phyloP scores from a whole-genome alignment of 2,329 filamentous ascomycete genomes.

The Dactylellina parvicollis region DNA sequence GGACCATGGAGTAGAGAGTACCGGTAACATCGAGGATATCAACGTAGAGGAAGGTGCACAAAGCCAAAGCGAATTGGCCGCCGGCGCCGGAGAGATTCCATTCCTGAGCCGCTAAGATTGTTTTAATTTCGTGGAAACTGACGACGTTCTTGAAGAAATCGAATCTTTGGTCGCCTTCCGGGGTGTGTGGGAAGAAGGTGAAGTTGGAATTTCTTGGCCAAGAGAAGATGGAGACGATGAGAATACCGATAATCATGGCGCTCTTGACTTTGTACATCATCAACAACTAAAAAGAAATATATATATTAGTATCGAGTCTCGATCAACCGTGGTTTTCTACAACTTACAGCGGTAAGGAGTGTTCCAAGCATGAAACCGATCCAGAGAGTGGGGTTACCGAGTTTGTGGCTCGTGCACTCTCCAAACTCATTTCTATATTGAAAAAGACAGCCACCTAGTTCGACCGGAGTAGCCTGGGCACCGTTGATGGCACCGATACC shows the following conservation, averaged over 20 bases:
- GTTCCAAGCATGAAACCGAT: slow-evolving; percentile 88
- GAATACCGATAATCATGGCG: slow-evolving; percentile 82
- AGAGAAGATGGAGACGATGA: slow-evolving; percentile 86
- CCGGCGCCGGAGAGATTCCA: slow-evolving; percentile 77
- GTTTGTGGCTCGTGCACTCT: slow-evolving; percentile 72
- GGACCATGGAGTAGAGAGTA: slow-evolving; percentile 88
- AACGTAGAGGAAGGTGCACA: slow-evolving; percentile 89
- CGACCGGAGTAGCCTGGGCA: slow-evolving; percentile 73
- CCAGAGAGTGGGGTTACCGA: slow-evolving; percentile 87
- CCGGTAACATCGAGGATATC: slow-evolving; percentile 89
- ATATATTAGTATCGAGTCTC: neutral
- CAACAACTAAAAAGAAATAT: slow-evolving; percentile 24
- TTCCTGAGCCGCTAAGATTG: slow-evolving; percentile 75
- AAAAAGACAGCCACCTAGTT: slow-evolving; percentile 77
- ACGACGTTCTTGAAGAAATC: slow-evolving; percentile 90
- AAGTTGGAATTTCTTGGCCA: slow-evolving; percentile 81
- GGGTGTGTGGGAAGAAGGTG: slow-evolving; percentile 81
- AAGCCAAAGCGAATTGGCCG: slow-evolving; percentile 80
- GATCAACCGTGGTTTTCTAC: neutral
- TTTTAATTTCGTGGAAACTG: slow-evolving; percentile 79
- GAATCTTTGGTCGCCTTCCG: slow-evolving; percentile 75
- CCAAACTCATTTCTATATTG: slow-evolving; percentile 65
- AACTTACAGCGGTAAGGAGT: slow-evolving; percentile 74
- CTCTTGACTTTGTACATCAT: slow-evolving; percentile 78
- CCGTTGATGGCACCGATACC: slow-evolving; percentile 83